These are phyloP conservation scores for Gonium pectorale DNA, from an alignment of 139 green algal genomes.

Conservation along the genomic window DNA sequence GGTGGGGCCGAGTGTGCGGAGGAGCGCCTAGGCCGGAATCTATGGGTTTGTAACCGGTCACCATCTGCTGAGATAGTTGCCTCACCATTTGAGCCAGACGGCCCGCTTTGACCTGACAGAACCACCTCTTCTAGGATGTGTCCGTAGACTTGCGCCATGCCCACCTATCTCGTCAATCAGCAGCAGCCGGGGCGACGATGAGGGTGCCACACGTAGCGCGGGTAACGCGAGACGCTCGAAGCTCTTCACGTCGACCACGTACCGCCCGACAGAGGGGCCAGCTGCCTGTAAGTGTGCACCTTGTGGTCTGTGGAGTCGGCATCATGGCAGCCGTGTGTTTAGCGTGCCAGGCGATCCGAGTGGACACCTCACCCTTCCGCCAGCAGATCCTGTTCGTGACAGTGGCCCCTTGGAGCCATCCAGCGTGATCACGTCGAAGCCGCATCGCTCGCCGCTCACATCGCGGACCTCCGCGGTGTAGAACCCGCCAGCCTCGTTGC, in stretches of 20 bases:
- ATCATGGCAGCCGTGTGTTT: not conserved
- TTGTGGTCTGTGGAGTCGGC: not conserved
- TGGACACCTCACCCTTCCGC: not conserved
- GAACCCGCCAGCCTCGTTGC: conserved; percentile 11
- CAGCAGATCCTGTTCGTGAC: not conserved
- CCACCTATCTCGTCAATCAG: conserved; percentile 61
- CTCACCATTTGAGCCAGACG: not conserved
- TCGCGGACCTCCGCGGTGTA: conserved; percentile 48
- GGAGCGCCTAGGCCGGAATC: not conserved
- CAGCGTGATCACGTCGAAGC: conserved; percentile 58
- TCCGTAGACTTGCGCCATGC: not conserved
- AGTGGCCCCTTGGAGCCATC: conserved; percentile 31
- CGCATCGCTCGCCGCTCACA: conserved; percentile 31
- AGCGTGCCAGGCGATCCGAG: not conserved
- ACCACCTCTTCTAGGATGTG: not conserved
- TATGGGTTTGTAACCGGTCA: not conserved
- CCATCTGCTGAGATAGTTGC: not conserved
- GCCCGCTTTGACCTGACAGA: not conserved
- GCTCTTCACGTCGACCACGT: conserved; percentile 49
- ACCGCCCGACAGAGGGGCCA: conserved; percentile 51
- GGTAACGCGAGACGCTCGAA: conserved; percentile 57
- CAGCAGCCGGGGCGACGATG: conserved; percentile 1
- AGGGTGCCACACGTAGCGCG: not conserved
- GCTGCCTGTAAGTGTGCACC: not conserved
- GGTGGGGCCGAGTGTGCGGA: too few species aligned